Percentiles rank a stretch among this genome's conserved stretches.
Evolutionary conservation across 2,329 filamentous ascomycete species (phyloP).

Genomic region (Huntiella savannae): DNA sequence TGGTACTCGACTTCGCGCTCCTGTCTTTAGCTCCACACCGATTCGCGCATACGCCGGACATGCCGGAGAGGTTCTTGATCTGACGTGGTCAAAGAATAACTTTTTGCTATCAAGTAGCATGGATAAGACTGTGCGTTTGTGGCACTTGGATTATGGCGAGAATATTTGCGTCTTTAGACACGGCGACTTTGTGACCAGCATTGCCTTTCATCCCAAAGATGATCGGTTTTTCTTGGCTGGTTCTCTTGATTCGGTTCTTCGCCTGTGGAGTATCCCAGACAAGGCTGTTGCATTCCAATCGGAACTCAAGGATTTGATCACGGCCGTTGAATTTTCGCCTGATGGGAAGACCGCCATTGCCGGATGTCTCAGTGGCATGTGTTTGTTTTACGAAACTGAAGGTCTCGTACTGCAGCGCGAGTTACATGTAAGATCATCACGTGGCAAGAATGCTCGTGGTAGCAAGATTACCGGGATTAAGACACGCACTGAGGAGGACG

Average conservation of each 20-base stretch:
- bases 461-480: slow-evolving; percentile 96
- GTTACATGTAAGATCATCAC: slow-evolving; percentile 79
- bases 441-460: slow-evolving; percentile 84
- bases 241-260: slow-evolving; percentile 69
- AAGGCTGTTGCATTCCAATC: slow-evolving; percentile 75
- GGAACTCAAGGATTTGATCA: slow-evolving; percentile 70
- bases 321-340: slow-evolving; percentile 80
- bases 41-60: slow-evolving; percentile 68
- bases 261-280: slow-evolving; percentile 93
- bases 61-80: slow-evolving; percentile 64
- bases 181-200: slow-evolving; percentile 84
- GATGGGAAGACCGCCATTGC: slow-evolving; percentile 82
- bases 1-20: slow-evolving; percentile 57
- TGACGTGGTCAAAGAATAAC: slow-evolving; percentile 99
- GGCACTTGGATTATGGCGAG: slow-evolving; percentile 72
- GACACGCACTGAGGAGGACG: slow-evolving; percentile 37
- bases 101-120: slow-evolving; percentile 90
- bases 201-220: slow-evolving; percentile 84
- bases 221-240: slow-evolving; percentile 94
- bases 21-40: slow-evolving; percentile 69
- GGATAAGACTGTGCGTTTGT: slow-evolving; percentile 91
- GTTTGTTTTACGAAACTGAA: slow-evolving; percentile 84
- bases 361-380: slow-evolving; percentile 67
- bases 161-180: slow-evolving; percentile 90
- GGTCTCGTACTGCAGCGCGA: slow-evolving; percentile 68